phyloP scores from a whole-genome alignment of 1,284 basidiomycete genomes.

The Anthracocystis setariae region DNA sequence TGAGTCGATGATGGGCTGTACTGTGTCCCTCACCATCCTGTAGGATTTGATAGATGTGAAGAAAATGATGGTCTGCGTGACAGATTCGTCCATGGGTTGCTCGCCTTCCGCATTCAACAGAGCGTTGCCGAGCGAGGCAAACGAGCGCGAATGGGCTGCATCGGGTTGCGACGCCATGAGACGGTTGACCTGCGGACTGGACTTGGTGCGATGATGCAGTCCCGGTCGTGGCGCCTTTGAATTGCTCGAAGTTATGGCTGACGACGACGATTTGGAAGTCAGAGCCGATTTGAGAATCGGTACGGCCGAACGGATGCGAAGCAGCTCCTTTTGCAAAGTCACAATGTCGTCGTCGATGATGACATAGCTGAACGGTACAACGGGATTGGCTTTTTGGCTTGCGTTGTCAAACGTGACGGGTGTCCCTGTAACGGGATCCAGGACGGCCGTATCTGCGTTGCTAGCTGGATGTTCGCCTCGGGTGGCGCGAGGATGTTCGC shows the following conservation, averaged over 20 bases:
- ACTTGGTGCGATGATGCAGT: constrained; percentile 45
- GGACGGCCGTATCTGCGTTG: constrained; percentile 39
- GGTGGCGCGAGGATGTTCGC: neutral
- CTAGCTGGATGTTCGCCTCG: neutral
- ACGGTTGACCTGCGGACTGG: constrained; percentile 48
- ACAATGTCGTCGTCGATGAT: constrained; percentile 61
- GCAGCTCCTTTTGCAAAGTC: constrained; percentile 51
- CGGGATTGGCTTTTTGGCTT: constrained; percentile 3
- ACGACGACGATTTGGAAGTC: constrained; percentile 16
- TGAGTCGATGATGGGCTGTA: constrained; percentile 56
- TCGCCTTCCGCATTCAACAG: constrained; percentile 8
- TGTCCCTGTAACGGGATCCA: constrained; percentile 56
- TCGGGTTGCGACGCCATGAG: constrained; percentile 27
- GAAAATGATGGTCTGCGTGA: constrained; percentile 55
- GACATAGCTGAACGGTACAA: constrained; percentile 54
- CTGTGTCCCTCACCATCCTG: constrained; percentile 38
- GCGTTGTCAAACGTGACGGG: constrained; percentile 46
- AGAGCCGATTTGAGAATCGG: constrained; percentile 50
- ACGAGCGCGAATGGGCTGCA: constrained; percentile 15
- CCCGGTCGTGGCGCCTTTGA: constrained; percentile 15
- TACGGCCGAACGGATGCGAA: constrained; percentile 54
- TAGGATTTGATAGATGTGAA: constrained; percentile 57
- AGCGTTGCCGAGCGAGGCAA: constrained; percentile 17
- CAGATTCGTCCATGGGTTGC: constrained; percentile 15
- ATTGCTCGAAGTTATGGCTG: neutral